Evolutionary conservation across 75 land plant genomes (phyloP).

Genomic region (Cryptomeria japonica): DNA sequence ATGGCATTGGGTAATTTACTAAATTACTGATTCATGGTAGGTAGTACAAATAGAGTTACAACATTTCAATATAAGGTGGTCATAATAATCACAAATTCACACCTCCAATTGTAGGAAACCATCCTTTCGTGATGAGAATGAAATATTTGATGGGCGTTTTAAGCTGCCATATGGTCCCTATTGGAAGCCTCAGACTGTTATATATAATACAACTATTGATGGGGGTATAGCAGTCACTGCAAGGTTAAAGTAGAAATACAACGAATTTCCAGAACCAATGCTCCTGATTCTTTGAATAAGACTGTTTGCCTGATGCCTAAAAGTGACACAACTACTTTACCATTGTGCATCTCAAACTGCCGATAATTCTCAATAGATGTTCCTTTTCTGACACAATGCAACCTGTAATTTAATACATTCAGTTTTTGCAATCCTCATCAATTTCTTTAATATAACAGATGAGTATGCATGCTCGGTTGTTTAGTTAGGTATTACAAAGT

Average conservation of each 20-base stretch:
- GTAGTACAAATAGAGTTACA: background rate
- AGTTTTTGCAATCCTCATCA: background rate
- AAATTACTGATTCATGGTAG: background rate
- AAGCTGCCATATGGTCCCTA: background rate
- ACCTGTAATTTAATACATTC: background rate
- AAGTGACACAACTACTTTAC: too few relatives aligned
- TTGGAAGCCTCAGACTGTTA: background rate
- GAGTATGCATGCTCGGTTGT: background rate
- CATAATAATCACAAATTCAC: background rate
- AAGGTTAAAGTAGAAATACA: background rate
- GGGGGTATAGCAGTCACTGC: background rate
- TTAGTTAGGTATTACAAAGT: background rate
- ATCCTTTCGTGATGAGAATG: background rate
- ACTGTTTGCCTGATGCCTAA: background rate
- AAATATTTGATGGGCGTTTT: background rate
- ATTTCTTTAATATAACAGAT: background rate
- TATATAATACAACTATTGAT: background rate
- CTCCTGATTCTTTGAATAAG: background rate
- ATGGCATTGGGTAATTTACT: background rate
- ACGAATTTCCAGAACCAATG: background rate
- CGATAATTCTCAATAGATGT: background rate
- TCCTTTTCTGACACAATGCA: background rate
- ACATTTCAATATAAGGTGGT: background rate
- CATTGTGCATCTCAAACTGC: background rate
- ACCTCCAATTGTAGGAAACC: background rate